Evolutionary conservation across 306 rosid genomes (phyloP).

Genomic region (Oemleria cerasiformis): DNA sequence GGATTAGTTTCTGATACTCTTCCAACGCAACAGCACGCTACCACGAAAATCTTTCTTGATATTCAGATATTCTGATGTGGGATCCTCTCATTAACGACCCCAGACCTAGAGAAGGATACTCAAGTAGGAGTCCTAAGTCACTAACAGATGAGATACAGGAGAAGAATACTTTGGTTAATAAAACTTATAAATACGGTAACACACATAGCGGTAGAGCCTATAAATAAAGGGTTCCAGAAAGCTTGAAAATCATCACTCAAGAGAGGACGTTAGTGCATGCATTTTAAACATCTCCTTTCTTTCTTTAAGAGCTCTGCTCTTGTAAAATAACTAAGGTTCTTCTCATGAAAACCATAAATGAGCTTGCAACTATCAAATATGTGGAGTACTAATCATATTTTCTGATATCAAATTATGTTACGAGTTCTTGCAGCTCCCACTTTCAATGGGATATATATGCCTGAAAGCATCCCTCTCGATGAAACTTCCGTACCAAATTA

Average conservation of each 20-base stretch:
- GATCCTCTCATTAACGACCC: too few relatives aligned
- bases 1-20: not conserved
- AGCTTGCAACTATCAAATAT: not conserved
- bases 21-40: not conserved
- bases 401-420: not conserved
- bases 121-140: too few relatives aligned
- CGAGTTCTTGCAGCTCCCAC: constrained; percentile 7
- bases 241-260: not conserved
- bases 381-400: not conserved
- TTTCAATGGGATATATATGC: not conserved
- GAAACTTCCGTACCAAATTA: not conserved
- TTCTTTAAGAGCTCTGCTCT: not conserved
- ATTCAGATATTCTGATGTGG: too few relatives aligned
- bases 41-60: not conserved
- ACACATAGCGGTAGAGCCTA: not conserved
- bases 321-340: not conserved
- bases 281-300: not conserved
- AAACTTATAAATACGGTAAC: not conserved
- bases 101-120: too few relatives aligned
- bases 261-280: not conserved
- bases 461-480: not conserved
- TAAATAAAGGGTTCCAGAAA: not conserved
- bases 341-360: not conserved
- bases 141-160: too few relatives aligned
- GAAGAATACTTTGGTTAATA: too few relatives aligned